Conservation (phyloP, 305 asterid species). For the Lippia alba region DNA sequence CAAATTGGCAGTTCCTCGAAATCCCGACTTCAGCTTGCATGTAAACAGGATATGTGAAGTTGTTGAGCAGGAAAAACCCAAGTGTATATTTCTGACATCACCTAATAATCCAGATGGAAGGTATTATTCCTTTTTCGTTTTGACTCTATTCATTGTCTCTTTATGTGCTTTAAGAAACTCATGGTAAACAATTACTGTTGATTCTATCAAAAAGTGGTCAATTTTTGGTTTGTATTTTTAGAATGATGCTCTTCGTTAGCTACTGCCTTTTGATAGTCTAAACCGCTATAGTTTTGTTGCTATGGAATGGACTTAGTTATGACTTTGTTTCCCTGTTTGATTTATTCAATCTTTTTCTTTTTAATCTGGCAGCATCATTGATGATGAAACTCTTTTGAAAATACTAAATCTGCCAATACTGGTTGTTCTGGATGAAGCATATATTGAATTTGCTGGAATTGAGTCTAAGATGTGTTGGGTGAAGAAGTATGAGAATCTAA, state of each 20-base stretch:
- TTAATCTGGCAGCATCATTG: constrained; percentile 71
- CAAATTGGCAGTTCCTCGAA: constrained; percentile 69
- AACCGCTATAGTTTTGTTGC: neutral
- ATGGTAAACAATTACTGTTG: neutral
- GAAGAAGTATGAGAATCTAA: constrained; percentile 88
- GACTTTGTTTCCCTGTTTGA: constrained; percentile 1
- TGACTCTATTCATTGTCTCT: constrained; percentile 6
- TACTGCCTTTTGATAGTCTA: constrained; percentile 7
- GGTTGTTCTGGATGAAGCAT: constrained; percentile 96
- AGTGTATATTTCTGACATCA: constrained; percentile 93
- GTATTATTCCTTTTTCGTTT: constrained; percentile 40
- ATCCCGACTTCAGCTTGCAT: constrained; percentile 87
- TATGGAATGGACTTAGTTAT: neutral
- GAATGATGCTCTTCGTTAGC: neutral
- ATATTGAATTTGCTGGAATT: constrained; percentile 86
- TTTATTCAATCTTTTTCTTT: constrained; percentile 9
- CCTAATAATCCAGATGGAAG: constrained; percentile 99
- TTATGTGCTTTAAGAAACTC: constrained; percentile 1
- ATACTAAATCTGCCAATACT: constrained; percentile 78
- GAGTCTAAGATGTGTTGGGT: constrained; percentile 95
- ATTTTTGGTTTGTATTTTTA: neutral
- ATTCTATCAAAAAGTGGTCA: neutral
- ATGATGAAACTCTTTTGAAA: constrained; percentile 67
- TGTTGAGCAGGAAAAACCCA: constrained; percentile 84
- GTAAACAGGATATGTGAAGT: constrained; percentile 69